A percentile compares a stretch with the other conserved stretches of the same genome.
phyloP scores from a whole-genome alignment of 2,329 filamentous ascomycete species.

The Pleurostoma richardsiae region DNA sequence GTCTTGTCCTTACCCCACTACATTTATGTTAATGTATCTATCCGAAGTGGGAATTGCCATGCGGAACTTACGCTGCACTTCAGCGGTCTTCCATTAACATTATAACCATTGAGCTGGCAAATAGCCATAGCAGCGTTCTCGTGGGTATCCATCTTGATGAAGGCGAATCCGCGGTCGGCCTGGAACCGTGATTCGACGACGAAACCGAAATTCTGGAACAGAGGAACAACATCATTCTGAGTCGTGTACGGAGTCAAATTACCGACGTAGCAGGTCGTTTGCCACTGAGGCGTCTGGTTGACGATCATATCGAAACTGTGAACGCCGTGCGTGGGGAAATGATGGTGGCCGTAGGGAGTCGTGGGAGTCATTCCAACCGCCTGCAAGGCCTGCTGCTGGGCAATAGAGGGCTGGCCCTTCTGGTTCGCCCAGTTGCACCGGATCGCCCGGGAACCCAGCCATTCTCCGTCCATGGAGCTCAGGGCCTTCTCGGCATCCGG shows the following conservation, averaged over 20 bases:
- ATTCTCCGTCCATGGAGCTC: conserved; percentile 98
- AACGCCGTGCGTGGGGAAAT: conserved; percentile 94
- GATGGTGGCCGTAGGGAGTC: conserved; percentile 92
- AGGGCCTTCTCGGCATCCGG: conserved; percentile 91
- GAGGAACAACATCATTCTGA: conserved; percentile 90
- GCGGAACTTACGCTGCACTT: conserved; percentile 88
- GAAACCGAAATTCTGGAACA: conserved; percentile 98
- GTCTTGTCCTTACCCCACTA: conserved; percentile 99
- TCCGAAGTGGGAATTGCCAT: neutral
- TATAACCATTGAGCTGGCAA: conserved; percentile 95
- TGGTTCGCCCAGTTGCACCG: conserved; percentile 99
- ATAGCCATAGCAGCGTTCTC: conserved; percentile 98
- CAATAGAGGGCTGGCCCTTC: conserved; percentile 98
- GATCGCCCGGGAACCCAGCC: conserved; percentile 95
- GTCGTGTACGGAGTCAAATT: conserved; percentile 98
- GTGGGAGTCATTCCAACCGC: conserved; percentile 98
- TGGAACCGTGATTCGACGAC: conserved; percentile 98
- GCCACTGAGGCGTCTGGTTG: conserved; percentile 92
- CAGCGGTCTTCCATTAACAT: conserved; percentile 91
- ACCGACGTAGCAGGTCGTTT: conserved; percentile 97
- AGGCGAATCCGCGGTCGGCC: conserved; percentile 94
- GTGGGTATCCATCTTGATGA: conserved; percentile 98
- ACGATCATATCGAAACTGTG: conserved; percentile 98
- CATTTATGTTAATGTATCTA: conserved; percentile 22
- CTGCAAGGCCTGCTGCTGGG: conserved; percentile 94